phyloP scores from a whole-genome alignment of 73 alveolate genomes.

The Tetrahymena elliotti region DNA sequence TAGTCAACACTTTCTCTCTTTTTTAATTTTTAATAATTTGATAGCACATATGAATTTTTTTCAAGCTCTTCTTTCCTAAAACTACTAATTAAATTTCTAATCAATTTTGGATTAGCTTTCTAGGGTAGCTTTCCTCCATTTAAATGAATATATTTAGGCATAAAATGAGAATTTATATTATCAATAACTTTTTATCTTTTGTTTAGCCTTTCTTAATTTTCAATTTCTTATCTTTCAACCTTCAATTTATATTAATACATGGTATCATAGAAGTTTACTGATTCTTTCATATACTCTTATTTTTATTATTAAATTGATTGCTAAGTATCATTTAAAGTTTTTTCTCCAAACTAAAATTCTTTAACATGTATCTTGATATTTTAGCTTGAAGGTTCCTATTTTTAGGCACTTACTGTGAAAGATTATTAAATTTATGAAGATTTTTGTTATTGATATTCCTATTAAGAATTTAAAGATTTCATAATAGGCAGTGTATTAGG shows the following conservation, averaged over 20 bases:
- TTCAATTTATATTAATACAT: neutral
- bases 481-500: neutral
- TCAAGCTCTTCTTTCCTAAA: neutral
- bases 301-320: neutral
- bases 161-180: neutral
- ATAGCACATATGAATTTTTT: neutral
- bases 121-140: neutral
- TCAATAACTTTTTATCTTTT: neutral
- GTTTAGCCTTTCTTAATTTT: neutral
- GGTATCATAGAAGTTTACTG: neutral
- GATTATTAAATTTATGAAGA: neutral
- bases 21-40: neutral
- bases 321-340: neutral
- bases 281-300: neutral
- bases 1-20: neutral
- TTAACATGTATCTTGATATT: neutral
- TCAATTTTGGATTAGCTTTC: neutral
- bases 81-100: neutral
- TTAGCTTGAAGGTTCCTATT: neutral
- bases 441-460: neutral
- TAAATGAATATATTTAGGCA: neutral
- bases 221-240: neutral
- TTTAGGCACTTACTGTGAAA: neutral
- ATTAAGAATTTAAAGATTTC: neutral
- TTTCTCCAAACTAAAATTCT: neutral